Percentiles rank a stretch among this genome's conserved stretches.
phyloP scores from a whole-genome alignment of 208 protist species.

The Trypanosomatidae sp. region DNA sequence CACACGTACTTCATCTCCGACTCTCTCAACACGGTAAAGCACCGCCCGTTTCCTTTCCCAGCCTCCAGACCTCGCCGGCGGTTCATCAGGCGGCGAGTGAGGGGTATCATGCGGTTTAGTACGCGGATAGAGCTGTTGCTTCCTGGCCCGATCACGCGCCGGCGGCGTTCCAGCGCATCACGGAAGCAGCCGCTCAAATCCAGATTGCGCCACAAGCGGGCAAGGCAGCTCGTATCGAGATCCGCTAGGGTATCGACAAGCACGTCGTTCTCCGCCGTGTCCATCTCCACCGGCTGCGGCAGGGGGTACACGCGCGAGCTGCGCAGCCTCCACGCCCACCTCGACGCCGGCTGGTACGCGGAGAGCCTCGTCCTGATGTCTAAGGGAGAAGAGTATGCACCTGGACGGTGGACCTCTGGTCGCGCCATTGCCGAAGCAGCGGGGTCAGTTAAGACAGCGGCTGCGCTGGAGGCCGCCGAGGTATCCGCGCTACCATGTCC shows the following conservation, averaged over 20 bases:
- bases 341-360: neutral
- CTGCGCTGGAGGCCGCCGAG: neutral
- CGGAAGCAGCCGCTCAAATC: constrained; percentile 20
- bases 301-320: constrained; percentile 1
- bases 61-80: constrained; percentile 9
- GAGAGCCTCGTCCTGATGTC: neutral
- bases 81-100: constrained; percentile 7
- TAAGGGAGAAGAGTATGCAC: neutral
- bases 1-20: constrained; percentile 44
- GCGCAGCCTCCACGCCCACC: constrained; percentile 9
- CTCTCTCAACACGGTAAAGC: constrained; percentile 11
- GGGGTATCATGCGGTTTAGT: constrained; percentile 5
- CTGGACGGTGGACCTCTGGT: neutral
- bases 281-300: neutral
- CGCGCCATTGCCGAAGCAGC: neutral
- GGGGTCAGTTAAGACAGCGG: neutral
- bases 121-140: constrained; percentile 25
- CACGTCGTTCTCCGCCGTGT: neutral
- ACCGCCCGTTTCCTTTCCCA: neutral
- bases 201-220: constrained; percentile 16
- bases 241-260: neutral
- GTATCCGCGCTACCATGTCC: neutral
- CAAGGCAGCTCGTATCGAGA: constrained; percentile 15
- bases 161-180: constrained; percentile 22
- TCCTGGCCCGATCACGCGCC: constrained; percentile 9